Evolutionary conservation across 306 rosid genomes (phyloP).

Genomic region (Vigna angularis): DNA sequence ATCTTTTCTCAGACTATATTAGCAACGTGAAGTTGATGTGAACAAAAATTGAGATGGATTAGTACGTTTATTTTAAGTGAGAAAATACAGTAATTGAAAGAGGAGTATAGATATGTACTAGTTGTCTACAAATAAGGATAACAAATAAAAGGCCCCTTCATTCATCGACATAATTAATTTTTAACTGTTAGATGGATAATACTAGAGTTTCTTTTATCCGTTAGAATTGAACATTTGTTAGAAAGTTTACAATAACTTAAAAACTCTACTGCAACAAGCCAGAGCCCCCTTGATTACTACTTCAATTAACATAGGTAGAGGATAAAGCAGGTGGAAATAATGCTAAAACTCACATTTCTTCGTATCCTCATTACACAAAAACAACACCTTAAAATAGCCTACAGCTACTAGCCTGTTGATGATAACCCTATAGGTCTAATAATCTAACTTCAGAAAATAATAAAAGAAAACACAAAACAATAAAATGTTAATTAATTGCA

Average conservation of each 20-base stretch:
- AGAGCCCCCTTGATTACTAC: no score
- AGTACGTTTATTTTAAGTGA: constrained; percentile 9
- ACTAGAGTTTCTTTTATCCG: no score
- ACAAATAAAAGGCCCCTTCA: neutral
- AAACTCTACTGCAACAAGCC: no score
- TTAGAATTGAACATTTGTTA: no score
- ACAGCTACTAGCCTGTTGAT: neutral
- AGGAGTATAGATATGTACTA: neutral
- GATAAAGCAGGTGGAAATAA: no score
- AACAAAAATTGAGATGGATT: neutral
- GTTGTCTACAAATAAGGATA: neutral
- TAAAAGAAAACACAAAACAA: no score
- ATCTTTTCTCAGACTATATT: neutral
- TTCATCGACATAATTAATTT: constrained; percentile 10
- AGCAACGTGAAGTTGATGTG: neutral
- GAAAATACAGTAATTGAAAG: constrained; percentile 25
- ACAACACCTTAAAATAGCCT: no score
- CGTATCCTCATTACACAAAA: no score
- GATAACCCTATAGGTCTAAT: neutral
- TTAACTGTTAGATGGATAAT: neutral
- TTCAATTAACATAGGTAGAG: no score
- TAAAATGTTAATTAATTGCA: neutral
- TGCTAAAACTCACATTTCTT: no score
- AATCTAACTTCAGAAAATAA: no score
- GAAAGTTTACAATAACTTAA: no score